Evolutionary conservation across 495 filamentous ascomycete genomes (phyloP), one percentile per base, ranked within the genome.

Genomic region (Zalerion maritima): DNA sequence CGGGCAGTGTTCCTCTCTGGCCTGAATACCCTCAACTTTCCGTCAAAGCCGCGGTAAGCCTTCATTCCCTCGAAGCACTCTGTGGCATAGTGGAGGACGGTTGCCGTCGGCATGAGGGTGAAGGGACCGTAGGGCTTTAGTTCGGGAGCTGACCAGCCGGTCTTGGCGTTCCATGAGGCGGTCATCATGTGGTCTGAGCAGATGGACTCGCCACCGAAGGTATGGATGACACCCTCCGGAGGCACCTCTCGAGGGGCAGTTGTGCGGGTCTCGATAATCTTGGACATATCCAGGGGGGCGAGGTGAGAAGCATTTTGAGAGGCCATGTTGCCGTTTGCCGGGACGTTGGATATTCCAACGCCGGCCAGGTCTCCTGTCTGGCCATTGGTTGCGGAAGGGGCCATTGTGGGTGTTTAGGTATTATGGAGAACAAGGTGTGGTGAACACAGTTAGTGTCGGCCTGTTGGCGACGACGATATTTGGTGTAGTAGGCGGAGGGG

Each of bases 11-110:
- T 94, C 37, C 67, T 57, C 40, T 81, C 60, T 1, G 83, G 81
- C 14, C 86, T 77, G 65, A 94, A 94, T 25, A 94, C 58, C 21
- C 86, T 80, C 32, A 94, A 60, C 35, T 72, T 71, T 26, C 78
- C 78, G 52, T 91, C 82, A 41, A 67, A 69, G 15, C 82, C 83
- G 32, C 84, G 80, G 60, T 86, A 91, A 21, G 69, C 71, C 52
- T 91, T 93, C 56, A 89, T 65, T 18, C 84, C 84, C 52, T 93
- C 84, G 57, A 92, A 92, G 55, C 84, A 93, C 44, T 87, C 78
- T 21, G 81, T 89, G 10, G 84, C 84, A 50, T 93, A 93, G 60
- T 93, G 83, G 21, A 93, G 70, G 16, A 73, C 71, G n/a, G 75
- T 81, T 10, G 84, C 78, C 9, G 78, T 84, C 5, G 86, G 86